Evolutionary conservation across 2,329 filamentous ascomycete genomes (phyloP).

Genomic region (Dryadomyces quercus-mongolicae): DNA sequence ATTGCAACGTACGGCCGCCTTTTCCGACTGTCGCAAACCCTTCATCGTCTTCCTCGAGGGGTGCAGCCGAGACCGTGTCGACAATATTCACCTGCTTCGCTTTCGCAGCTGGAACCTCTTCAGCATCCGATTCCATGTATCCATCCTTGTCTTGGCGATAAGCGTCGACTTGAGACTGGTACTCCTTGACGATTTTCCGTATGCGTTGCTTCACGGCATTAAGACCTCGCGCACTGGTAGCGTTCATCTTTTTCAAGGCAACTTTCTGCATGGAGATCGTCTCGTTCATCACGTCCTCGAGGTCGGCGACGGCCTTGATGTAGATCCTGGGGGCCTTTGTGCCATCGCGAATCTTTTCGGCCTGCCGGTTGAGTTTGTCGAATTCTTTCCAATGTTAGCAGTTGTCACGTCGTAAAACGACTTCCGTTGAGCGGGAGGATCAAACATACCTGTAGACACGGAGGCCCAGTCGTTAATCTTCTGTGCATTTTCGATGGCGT

Average conservation of each 20-base stretch:
- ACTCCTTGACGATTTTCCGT: conserved; percentile 97
- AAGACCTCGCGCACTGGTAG: conserved; percentile 81
- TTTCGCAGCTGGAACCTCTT: conserved; percentile 49
- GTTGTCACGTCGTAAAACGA: background rate
- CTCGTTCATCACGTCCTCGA: conserved; percentile 92
- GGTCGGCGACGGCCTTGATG: conserved; percentile 82
- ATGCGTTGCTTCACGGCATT: conserved; percentile 98
- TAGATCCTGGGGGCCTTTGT: conserved; percentile 81
- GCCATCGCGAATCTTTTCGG: conserved; percentile 63
- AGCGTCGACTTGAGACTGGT: conserved; percentile 72
- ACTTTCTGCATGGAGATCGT: conserved; percentile 92
- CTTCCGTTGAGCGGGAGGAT: background rate
- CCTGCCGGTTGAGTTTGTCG: conserved; percentile 85
- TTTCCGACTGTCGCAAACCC: conserved; percentile 84
- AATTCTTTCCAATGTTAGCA: conserved; percentile 48
- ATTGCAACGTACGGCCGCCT: conserved; percentile 78
- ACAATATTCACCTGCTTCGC: conserved; percentile 37
- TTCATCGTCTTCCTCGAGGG: conserved; percentile 55
- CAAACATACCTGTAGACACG: conserved; percentile 68
- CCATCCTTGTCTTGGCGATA: conserved; percentile 77
- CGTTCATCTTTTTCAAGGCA: conserved; percentile 96
- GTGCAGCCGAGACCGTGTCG: conserved; percentile 33
- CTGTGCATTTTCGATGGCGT: conserved; percentile 87
- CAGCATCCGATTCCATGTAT: conserved; percentile 77
- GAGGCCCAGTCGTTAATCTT: conserved; percentile 98